phyloP scores from a whole-genome alignment of 2,329 filamentous ascomycete species.

The Fusarium praegraminearum region DNA sequence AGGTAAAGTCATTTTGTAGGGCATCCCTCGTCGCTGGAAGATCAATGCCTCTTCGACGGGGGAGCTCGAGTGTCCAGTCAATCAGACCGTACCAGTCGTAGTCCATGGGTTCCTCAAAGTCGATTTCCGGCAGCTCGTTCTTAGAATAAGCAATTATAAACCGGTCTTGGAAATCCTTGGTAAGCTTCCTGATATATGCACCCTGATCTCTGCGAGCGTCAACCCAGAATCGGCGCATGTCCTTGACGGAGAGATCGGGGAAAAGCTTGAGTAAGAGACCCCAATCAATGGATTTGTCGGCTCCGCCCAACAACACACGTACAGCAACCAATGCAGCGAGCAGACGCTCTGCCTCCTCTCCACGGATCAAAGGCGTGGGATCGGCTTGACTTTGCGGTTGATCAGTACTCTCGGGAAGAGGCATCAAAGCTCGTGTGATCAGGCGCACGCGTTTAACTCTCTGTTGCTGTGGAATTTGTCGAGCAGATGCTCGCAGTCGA shows the following conservation, averaged over 20 bases:
- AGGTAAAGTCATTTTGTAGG: slow-evolving; percentile 59
- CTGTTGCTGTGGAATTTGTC: slow-evolving; percentile 20
- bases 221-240: slow-evolving; percentile 68
- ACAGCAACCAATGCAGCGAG: slow-evolving; percentile 70
- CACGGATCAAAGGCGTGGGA: slow-evolving; percentile 2
- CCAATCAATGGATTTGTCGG: slow-evolving; percentile 71
- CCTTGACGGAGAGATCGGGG: slow-evolving; percentile 63
- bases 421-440: slow-evolving; percentile 47
- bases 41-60: slow-evolving; percentile 58
- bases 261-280: slow-evolving; percentile 68
- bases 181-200: slow-evolving; percentile 65
- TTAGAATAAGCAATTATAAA: slow-evolving; percentile 76
- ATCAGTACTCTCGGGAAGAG: slow-evolving; percentile 32
- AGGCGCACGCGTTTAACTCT: slow-evolving; percentile 50
- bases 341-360: slow-evolving; percentile 50
- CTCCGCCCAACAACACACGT: slow-evolving; percentile 69
- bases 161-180: slow-evolving; percentile 71
- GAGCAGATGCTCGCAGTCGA: slow-evolving; percentile 12
- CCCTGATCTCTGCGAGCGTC: slow-evolving; percentile 63
- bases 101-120: slow-evolving; percentile 71
- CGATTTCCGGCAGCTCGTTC: slow-evolving; percentile 69
- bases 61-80: slow-evolving; percentile 72
- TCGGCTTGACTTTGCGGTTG: slow-evolving; percentile 11
- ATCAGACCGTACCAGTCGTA: slow-evolving; percentile 78
- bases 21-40: slow-evolving; percentile 61